Percentiles rank a stretch among this genome's conserved stretches.
phyloP scores from a whole-genome alignment of 2,329 filamentous ascomycete species.

The Coleophoma crateriformis region DNA sequence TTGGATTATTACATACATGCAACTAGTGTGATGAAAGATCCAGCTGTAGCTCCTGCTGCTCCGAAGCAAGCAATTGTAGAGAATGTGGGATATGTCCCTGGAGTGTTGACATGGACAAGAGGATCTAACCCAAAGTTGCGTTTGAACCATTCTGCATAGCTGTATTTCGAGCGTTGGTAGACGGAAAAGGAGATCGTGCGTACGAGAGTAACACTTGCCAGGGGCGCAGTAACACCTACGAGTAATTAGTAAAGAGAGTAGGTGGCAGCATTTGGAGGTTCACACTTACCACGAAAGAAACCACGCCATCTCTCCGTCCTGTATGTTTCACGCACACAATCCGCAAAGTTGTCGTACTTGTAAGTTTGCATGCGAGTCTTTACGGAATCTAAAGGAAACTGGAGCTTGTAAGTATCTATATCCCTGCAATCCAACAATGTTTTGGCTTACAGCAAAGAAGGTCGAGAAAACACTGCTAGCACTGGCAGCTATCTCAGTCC shows the following conservation, averaged over 20 bases:
- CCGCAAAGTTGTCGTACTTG: slow-evolving; percentile 66
- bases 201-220: slow-evolving; percentile 72
- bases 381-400: slow-evolving; percentile 79
- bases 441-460: slow-evolving; percentile 52
- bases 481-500: slow-evolving; percentile 75
- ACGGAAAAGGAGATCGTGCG: slow-evolving; percentile 75
- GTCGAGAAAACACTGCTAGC: slow-evolving; percentile 74
- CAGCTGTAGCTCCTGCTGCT: slow-evolving; percentile 71
- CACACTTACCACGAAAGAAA: slow-evolving; percentile 67
- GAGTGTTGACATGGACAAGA: slow-evolving; percentile 64
- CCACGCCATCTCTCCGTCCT: slow-evolving; percentile 64
- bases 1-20: slow-evolving; percentile 52
- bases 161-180: slow-evolving; percentile 73
- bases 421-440: not conserved
- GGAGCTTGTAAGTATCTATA: slow-evolving; percentile 7
- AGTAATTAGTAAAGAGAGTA: slow-evolving; percentile 12
- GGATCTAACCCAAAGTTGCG: slow-evolving; percentile 64
- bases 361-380: slow-evolving; percentile 90
- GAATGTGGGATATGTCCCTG: slow-evolving; percentile 64
- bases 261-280: slow-evolving; percentile 8
- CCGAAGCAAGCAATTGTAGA: slow-evolving; percentile 74
- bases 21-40: slow-evolving; percentile 72
- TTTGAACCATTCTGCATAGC: slow-evolving; percentile 65
- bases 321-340: slow-evolving; percentile 74
- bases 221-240: slow-evolving; percentile 64